phyloP scores from a whole-genome alignment of 2,329 filamentous ascomycete genomes.

The Rachicladosporium sp. region DNA sequence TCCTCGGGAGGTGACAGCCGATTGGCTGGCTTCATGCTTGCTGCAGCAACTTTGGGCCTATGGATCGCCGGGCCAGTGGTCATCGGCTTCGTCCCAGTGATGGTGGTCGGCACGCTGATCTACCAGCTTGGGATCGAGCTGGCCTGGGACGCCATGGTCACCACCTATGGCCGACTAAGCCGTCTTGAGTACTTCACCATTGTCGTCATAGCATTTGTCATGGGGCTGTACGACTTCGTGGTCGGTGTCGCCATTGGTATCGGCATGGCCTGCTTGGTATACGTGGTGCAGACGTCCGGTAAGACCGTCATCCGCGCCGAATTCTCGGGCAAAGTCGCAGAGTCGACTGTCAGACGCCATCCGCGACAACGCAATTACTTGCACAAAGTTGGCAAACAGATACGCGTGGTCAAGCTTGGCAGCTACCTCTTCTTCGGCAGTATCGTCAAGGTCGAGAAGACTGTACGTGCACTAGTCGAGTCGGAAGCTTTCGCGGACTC shows the following conservation, averaged over 20 bases:
- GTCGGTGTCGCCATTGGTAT: slow-evolving; percentile 88
- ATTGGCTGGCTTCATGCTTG: slow-evolving; percentile 74
- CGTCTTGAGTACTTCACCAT: slow-evolving; percentile 80
- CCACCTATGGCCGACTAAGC: slow-evolving; percentile 80
- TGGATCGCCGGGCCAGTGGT: slow-evolving; percentile 76
- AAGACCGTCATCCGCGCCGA: slow-evolving; percentile 79
- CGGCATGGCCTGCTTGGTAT: slow-evolving; percentile 76
- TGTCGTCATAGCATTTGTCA: slow-evolving; percentile 78
- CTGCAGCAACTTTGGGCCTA: slow-evolving; percentile 64
- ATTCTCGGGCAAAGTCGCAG: slow-evolving; percentile 81
- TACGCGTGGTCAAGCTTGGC: slow-evolving; percentile 79
- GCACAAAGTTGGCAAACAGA: slow-evolving; percentile 73
- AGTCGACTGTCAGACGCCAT: slow-evolving; percentile 85
- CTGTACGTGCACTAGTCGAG: slow-evolving; percentile 68
- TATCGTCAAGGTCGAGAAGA: slow-evolving; percentile 87
- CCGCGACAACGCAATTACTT: slow-evolving; percentile 81
- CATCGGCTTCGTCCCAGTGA: slow-evolving; percentile 89
- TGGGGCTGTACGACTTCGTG: slow-evolving; percentile 96
- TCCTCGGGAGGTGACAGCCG: slow-evolving; percentile 80
- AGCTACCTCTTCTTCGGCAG: slow-evolving; percentile 98
- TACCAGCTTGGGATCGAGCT: slow-evolving; percentile 91
- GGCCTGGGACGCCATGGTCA: slow-evolving; percentile 74
- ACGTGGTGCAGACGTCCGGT: slow-evolving; percentile 81
- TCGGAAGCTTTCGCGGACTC: slow-evolving; percentile 65
- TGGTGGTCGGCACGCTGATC: slow-evolving; percentile 92